phyloP scores from a whole-genome alignment of 192 early-diverging fungal genomes.

The Linnemannia elongata region DNA sequence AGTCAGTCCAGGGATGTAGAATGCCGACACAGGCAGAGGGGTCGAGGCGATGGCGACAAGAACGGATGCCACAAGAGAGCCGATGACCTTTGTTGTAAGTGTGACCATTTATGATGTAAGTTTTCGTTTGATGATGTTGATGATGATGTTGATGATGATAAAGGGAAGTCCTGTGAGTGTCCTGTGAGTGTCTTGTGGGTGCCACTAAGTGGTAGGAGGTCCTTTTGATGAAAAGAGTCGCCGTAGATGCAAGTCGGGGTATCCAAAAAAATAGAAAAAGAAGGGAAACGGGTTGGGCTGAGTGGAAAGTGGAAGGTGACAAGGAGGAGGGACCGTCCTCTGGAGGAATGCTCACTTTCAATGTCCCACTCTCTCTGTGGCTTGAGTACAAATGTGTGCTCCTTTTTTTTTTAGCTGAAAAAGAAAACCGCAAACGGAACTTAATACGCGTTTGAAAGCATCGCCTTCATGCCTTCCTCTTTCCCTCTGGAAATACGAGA shows the following conservation, averaged over 20 bases:
- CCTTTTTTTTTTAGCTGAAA: too few relatives aligned
- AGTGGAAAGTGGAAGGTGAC: too few relatives aligned
- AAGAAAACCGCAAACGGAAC: too few relatives aligned
- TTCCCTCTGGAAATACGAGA: neutral
- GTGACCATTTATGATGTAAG: neutral
- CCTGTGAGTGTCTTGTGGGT: neutral
- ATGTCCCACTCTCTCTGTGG: too few relatives aligned
- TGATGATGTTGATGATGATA: neutral
- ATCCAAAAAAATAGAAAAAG: too few relatives aligned
- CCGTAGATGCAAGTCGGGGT: neutral
- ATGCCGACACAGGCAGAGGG: conserved; percentile 1
- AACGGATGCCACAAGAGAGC: neutral
- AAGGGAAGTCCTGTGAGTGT: neutral
- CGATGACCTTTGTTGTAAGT: neutral
- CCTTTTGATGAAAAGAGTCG: neutral
- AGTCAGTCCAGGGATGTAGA: conserved; percentile 45
- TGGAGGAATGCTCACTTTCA: too few relatives aligned
- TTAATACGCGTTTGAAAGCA: too few relatives aligned
- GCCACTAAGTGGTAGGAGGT: neutral
- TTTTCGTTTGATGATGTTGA: neutral
- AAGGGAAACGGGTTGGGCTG: too few relatives aligned
- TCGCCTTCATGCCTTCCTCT: too few relatives aligned
- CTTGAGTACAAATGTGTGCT: too few relatives aligned
- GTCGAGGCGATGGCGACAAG: neutral
- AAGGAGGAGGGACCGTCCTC: too few relatives aligned